These are phyloP conservation scores for Fagopyrum esculentum DNA, from an alignment of 148 eudicot genomes.

Conservation along the genomic window DNA sequence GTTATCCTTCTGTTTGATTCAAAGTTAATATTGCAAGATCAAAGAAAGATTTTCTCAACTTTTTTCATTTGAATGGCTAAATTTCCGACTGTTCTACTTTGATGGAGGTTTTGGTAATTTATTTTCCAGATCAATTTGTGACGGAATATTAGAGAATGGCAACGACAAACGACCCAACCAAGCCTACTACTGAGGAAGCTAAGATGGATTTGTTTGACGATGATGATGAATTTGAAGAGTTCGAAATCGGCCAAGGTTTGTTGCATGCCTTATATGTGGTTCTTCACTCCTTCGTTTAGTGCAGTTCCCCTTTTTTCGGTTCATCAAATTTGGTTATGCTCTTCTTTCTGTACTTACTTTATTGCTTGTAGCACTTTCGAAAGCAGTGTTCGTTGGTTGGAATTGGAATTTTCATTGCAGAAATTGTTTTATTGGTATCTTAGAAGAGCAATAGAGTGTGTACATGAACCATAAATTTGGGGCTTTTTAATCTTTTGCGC, in stretches of 20 bases:
- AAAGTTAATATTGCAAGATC: neutral
- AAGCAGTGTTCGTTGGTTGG: neutral
- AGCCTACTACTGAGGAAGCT: conserved; percentile 46
- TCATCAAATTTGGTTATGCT: neutral
- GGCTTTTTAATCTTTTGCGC: neutral
- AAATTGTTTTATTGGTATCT: no score
- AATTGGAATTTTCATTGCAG: no score
- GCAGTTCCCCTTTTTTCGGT: neutral
- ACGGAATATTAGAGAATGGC: no score
- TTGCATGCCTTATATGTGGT: neutral
- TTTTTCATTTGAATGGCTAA: neutral
- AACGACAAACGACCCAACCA: conserved; percentile 29
- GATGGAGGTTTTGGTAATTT: neutral
- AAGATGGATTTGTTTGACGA: conserved; percentile 79
- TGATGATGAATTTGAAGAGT: conserved; percentile 87
- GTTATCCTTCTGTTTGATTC: neutral
- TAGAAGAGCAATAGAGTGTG: neutral
- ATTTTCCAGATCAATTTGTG: neutral
- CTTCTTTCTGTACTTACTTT: no score
- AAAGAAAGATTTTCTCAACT: neutral
- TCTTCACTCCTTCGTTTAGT: neutral
- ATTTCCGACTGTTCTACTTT: neutral
- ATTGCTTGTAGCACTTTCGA: neutral
- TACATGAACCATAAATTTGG: neutral
- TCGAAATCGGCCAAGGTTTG: conserved; percentile 58